Base-by-base conservation (phyloP, 177 flowering plant genomes). In the Vitis hybrid region DNA sequence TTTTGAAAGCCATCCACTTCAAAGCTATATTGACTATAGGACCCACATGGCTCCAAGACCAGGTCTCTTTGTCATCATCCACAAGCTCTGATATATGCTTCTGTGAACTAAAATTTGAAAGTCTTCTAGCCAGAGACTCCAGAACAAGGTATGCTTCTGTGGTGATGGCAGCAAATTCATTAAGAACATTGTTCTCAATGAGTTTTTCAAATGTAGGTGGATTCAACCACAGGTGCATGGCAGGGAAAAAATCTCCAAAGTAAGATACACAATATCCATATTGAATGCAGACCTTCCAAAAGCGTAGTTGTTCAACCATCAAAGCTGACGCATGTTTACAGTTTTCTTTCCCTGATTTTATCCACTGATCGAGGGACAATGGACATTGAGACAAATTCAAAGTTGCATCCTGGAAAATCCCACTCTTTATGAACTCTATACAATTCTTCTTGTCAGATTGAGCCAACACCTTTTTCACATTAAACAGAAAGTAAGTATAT, bases 201-300 rank as follows among this genome's bases (percentile, higher is more conserved):
- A 96, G 87, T 68, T 82, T 85, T 68, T 82, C 89, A 72, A 87
- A 63, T 53, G 82, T 55, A 60, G 95, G 96, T 33, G 87, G 93
- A 76, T 76, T 82, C 80, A 93, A 75, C 98, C 99, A 96, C 65
- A 89, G 71, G 86, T 89, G 86, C 65, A 96, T 62, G 48, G 86
- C 82, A 67, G 97, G 90, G 71, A 88, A 90, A 39, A 90, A 71
- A 65, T 83, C 86, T 19, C 84, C 29, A 69, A 91, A 89, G 79
- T 78, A 81, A 60, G 94, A 87, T 66, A 89, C 65, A 72, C 90
- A 84, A 71, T 77, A 86, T 2, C 95, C 98, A 79, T 86, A 80
- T 33, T 79, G 74, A 71, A 96, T 75, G 77, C 94, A 90, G 66
- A 87, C 90, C 78, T 81, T 92, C 99, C 95, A 96, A 52, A 93